Evolutionary conservation across 176 grass and related monocot species (phyloP).

Genomic region (Musa troglodytarum): DNA sequence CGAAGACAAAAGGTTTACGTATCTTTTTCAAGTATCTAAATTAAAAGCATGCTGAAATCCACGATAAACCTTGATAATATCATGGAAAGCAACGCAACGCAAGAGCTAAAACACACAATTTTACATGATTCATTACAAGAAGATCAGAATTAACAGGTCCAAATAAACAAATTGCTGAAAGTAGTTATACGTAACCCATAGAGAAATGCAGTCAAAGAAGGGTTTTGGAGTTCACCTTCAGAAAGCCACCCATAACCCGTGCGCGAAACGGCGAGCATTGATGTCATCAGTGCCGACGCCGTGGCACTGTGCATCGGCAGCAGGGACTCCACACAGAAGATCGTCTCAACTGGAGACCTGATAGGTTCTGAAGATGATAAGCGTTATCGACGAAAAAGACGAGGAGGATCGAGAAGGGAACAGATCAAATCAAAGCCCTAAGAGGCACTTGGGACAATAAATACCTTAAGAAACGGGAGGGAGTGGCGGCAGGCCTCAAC

Average conservation of each 20-base stretch:
- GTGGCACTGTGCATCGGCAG: conserved; percentile 70
- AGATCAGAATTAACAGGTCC: not conserved
- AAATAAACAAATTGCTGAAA: not conserved
- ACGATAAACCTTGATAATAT: too few relatives aligned
- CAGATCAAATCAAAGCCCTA: not conserved
- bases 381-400: not conserved
- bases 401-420: not conserved
- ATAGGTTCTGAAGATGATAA: not conserved
- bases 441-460: not conserved
- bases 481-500: not conserved
- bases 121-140: too few relatives aligned
- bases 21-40: too few relatives aligned
- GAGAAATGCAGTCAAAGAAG: conserved; percentile 1
- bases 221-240: conserved; percentile 33
- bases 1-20: too few relatives aligned
- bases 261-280: conserved; percentile 64
- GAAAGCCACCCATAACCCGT: conserved; percentile 51
- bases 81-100: too few relatives aligned
- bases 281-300: conserved; percentile 69
- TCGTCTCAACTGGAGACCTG: conserved; percentile 59
- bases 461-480: not conserved
- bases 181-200: not conserved
- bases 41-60: too few relatives aligned
- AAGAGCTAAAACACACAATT: too few relatives aligned
- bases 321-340: conserved; percentile 68